phyloP scores from a whole-genome alignment of 176 grass and related monocot species.

The Zea luxurians region DNA sequence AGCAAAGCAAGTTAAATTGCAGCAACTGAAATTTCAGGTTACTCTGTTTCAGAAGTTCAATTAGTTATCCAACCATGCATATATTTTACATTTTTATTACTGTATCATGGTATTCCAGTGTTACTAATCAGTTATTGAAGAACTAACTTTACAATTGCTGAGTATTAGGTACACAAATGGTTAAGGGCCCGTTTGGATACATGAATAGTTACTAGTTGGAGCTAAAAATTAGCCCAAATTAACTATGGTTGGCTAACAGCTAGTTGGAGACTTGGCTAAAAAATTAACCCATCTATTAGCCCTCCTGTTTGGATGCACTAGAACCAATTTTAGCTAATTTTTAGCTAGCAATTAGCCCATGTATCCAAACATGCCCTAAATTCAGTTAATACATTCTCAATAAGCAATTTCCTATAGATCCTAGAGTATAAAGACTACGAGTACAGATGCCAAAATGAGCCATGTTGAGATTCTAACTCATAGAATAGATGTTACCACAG shows the following conservation, averaged over 20 bases:
- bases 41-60: constrained; percentile 7
- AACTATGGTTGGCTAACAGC: too few species aligned
- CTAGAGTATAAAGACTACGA: neutral
- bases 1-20: constrained; percentile 17
- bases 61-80: neutral
- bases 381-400: neutral
- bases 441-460: constrained; percentile 19
- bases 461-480: constrained; percentile 25
- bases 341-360: too few species aligned
- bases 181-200: too few species aligned
- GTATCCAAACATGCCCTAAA: neutral
- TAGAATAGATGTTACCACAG: constrained; percentile 11
- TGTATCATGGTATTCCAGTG: constrained; percentile 19
- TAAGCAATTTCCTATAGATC: constrained; percentile 18
- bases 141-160: constrained; percentile 13
- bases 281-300: too few species aligned
- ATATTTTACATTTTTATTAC: neutral
- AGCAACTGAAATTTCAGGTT: constrained; percentile 19
- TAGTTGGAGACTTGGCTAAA: too few species aligned
- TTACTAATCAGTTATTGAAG: constrained; percentile 14
- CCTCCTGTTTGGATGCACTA: too few species aligned
- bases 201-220: too few species aligned
- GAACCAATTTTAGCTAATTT: too few species aligned
- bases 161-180: constrained; percentile 17
- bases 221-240: too few species aligned